Percentiles rank a stretch among this genome's conserved stretches.
phyloP scores from a whole-genome alignment of 2,329 filamentous ascomycete species.

The Penicillium sp. region DNA sequence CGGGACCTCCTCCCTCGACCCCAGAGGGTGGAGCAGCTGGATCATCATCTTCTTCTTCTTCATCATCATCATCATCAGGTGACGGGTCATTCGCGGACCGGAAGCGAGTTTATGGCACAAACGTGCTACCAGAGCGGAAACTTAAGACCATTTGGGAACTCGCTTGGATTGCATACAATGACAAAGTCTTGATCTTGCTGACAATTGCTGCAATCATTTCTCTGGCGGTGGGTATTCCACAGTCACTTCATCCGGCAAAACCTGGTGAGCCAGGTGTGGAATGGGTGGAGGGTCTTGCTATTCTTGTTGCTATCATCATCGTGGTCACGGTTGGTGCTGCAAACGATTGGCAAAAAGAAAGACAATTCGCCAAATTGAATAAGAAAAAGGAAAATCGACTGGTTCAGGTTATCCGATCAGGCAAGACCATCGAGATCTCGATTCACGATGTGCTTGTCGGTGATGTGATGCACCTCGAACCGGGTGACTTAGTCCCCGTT shows the following conservation, averaged over 20 bases:
- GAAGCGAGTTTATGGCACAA: conserved; percentile 70
- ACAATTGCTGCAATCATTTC: conserved; percentile 74
- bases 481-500: conserved; percentile 72
- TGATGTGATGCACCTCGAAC: conserved; percentile 72
- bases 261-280: conserved; percentile 63
- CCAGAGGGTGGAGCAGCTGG: conserved; percentile 15
- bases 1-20: conserved; percentile 14
- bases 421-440: conserved; percentile 68
- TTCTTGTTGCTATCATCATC: conserved; percentile 74
- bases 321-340: conserved; percentile 76
- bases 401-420: conserved; percentile 77
- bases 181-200: conserved; percentile 75
- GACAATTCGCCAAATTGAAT: conserved; percentile 78
- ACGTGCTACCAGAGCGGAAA: conserved; percentile 69
- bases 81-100: conserved; percentile 62
- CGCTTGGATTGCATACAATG: conserved; percentile 80
- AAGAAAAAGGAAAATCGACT: conserved; percentile 76
- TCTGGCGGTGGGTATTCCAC: conserved; percentile 73
- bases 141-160: conserved; percentile 70
- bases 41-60: conserved; percentile 13
- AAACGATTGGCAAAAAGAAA: conserved; percentile 82
- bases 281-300: conserved; percentile 82
- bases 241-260: conserved; percentile 62
- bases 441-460: conserved; percentile 73
- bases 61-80: conserved; percentile 21